Base-by-base conservation (phyloP, 768 basidiomycete genomes). In the Calocybe indica region DNA sequence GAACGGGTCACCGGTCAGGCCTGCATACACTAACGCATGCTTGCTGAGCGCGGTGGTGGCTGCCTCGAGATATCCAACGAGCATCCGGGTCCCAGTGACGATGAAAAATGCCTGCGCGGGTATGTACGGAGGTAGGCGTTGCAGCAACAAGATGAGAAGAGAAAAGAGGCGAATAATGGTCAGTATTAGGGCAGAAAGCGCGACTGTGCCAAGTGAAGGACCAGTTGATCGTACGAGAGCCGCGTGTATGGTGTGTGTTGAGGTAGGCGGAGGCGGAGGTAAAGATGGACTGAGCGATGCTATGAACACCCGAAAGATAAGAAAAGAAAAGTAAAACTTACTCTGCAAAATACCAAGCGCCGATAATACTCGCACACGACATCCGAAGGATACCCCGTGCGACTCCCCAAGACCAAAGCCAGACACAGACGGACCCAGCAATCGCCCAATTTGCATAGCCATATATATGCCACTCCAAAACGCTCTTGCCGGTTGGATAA, bases 301-400 rank as follows among this genome's bases (percentile, higher is more conserved):
- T 22, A 47, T 15, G 31, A 35, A 38, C 35, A 4, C 15, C 15
- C 40, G 7, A 39, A 15, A 15, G 8, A 48, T 30, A 22, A 14
- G 31, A 2, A 13, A 15, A 15, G 32, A 35, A 15, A 39, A 34
- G 36, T 40, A 28, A 35, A 62, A 65, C 74, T 42, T 57, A 75
- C 74, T 75, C 70, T 30, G 72, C 66, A 53, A 91, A 95, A 61
- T 95, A 96, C 93, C 93, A 97, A 39, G 85, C 83, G 1, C 92
- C 93, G 32, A 97, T 79, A 4, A 93, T 88, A 30, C 84, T 85
- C 0, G 91, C 84, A 48, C 83, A 80, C 2, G 83, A 79, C 46
- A 85, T 88, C 6, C 90, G 73, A 38, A 92, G 66, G 1, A 90
- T 60, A 1, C 92, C 92, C 36, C 92, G 75, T 13, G 88, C 81